Evolutionary conservation across 2,329 filamentous ascomycete species (phyloP), one percentile per base, ranked within the genome.

Genomic region (Decorospora gaudefroyi): DNA sequence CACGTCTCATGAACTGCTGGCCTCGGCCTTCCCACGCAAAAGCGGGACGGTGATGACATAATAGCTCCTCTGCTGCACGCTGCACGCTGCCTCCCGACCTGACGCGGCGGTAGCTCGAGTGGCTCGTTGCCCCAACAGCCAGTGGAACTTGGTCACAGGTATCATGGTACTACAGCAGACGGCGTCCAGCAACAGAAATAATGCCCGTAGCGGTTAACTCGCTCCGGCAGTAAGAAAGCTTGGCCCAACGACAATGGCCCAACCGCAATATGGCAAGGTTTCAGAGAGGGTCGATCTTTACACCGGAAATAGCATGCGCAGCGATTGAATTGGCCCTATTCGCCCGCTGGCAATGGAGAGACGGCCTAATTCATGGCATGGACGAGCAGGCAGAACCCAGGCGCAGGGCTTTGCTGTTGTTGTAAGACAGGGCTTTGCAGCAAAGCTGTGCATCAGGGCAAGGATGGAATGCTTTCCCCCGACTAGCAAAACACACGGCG

Each of bases 1-100:
- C 25, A 34, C 39, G 39, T 39, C 16, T 44, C 27, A 33, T 33
- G 29, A 32, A n/a, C 23, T 31, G 17, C 18, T 45, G 25, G 22
- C 33, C 13, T 18, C 16, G 25, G 32, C 15, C n/a, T 21, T 7
- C n/a, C n/a, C n/a, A n/a, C n/a, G n/a, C 33, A 17, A 30, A 15
- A 31, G 18, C 11, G 32, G 16, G 16, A 11, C 35, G n/a, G 47
- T 52, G 49, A 52, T 46, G 49, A 52, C 49, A 52, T 40, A 26
- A 30, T 18, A 13, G 21, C 33, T 23, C 42, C 15, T 15, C 19
- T 13, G 25, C 26, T n/a, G n/a, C n/a, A n/a, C n/a, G n/a, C n/a
- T n/a, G n/a, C n/a, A n/a, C n/a, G n/a, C n/a, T n/a, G n/a, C n/a
- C n/a, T n/a, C 18, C 19, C 40, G 18, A 35, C 15, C 29, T 19